Base-by-base conservation (phyloP, 345 rosid species). In the Geranium brycei region DNA sequence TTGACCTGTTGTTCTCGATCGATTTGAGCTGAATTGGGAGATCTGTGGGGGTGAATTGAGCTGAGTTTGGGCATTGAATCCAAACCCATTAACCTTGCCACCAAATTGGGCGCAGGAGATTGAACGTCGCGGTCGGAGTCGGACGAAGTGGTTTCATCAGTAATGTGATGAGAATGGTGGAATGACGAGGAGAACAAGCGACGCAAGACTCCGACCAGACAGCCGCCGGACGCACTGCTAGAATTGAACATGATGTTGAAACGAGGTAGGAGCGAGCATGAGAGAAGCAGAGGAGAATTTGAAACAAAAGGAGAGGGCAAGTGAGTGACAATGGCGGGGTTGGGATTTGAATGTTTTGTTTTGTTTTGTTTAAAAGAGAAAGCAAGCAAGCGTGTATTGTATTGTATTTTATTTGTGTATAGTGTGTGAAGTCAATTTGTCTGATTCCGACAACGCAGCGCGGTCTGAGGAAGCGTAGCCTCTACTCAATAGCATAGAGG, bases 31-130 rank as follows among this genome's bases (percentile, higher is more conserved):
- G 76, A 82, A 38, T 51, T 15, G 0, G 78, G 81, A 59, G 61
- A 56, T 2, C 47, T 59, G 19, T 64, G 63, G 19, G 8, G 10
- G 19, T 51, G 41, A 66, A 32, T 60, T 31, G 53, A 13, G 16
- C 17, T 30, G 4, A 19, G 19, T 38, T 59, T 62, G 0, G 85
- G 81, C 47, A 81, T 17, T 0, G 84, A 69, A 1, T 83, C 86
- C 79, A 91, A 79, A 12, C 92, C 97, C 97, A 87, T 87, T 63
- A 87, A 82, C 80, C 89, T 81, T 7, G 86, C 97, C 65, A 91
- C 89, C 65, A 87, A 64, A 59, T 89, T 86, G 0, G 89, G 89
- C 14, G 14, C 53, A 47, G 15, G 53, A 51, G 56, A 11, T 38
- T n/a, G 31, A 62, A 40, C 2, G 7, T 17, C 15, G 56, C 31